These are phyloP conservation scores for Trametes cingulata DNA, from an alignment of 768 basidiomycete species.

Conservation along the genomic window DNA sequence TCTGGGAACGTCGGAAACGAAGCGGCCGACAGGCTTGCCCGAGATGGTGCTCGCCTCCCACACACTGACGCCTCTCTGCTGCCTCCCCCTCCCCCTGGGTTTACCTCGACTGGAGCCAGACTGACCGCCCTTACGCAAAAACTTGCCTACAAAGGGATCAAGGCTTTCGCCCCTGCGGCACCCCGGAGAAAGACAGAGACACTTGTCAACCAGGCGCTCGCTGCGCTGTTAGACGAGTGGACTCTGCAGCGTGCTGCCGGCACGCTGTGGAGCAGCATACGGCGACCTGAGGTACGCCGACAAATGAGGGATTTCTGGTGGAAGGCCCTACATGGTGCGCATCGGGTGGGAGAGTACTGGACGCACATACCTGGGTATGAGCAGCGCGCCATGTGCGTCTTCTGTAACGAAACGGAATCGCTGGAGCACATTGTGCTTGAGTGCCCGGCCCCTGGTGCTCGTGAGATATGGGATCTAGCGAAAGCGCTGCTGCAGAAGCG, in stretches of 20 bases:
- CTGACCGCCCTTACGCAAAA: neutral
- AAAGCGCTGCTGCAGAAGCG: too few relatives aligned
- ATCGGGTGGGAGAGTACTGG: constrained; percentile 3
- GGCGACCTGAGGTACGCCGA: neutral
- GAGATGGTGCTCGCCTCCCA: neutral
- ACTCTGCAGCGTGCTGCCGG: neutral
- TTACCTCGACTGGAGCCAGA: neutral
- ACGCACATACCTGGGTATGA: neutral
- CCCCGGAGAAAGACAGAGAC: too few relatives aligned
- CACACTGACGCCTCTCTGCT: neutral
- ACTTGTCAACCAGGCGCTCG: neutral
- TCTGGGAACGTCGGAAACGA: constrained; percentile 4
- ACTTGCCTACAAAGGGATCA: neutral
- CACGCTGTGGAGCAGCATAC: neutral
- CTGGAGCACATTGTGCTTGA: constrained; percentile 6
- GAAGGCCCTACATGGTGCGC: neutral
- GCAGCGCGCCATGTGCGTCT: neutral
- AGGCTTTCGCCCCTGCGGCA: neutral
- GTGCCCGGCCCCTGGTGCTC: neutral
- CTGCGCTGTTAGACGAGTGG: neutral
- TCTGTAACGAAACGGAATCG: too few relatives aligned
- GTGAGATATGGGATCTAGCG: neutral
- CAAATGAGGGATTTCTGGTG: constrained; percentile 3
- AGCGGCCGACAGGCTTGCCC: neutral
- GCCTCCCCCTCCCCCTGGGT: neutral